A percentile compares a stretch with the other conserved stretches of the same genome.
Conservation (phyloP, 2,329 filamentous ascomycete species). For the Zymoseptoria tritici region DNA sequence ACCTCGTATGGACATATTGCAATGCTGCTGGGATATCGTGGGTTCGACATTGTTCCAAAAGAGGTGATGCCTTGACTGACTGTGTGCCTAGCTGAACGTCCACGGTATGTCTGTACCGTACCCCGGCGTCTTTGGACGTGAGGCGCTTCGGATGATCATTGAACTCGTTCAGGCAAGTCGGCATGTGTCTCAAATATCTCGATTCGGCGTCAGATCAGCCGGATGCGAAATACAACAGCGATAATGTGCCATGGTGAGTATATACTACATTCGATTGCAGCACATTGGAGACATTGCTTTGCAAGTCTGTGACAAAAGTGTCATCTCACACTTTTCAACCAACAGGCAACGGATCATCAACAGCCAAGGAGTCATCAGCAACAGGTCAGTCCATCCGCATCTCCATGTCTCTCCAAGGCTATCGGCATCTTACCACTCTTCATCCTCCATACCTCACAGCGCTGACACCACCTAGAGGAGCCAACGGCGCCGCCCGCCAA, state of each 20-base stretch:
- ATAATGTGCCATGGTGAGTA: conserved; percentile 66
- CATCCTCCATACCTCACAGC: too few species aligned
- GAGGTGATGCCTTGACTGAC: conserved; percentile 28
- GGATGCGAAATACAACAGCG: conserved; percentile 55
- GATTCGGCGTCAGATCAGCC: conserved; percentile 42
- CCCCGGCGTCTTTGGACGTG: too few species aligned
- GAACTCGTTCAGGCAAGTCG: conserved; percentile 59
- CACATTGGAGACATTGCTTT: too few species aligned
- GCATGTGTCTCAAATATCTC: conserved; percentile 82
- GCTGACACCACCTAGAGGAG: conserved; percentile 23
- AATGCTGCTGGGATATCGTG: conserved; percentile 63
- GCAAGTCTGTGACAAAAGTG: neutral
- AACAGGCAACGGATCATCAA: conserved; percentile 77
- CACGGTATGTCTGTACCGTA: conserved; percentile 8
- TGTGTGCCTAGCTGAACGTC: conserved; percentile 28
- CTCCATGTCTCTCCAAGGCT: neutral
- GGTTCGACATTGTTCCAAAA: neutral
- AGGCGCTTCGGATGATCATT: too few species aligned
- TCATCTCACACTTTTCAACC: neutral
- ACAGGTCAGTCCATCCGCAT: conserved; percentile 50
- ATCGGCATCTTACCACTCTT: too few species aligned
- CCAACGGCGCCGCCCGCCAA: conserved; percentile 40
- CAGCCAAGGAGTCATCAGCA: conserved; percentile 76
- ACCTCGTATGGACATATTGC: conserved; percentile 84
- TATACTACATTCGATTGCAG: too few species aligned